Conservation (phyloP, 1,284 basidiomycete genomes). For the Xerocomus minutiporus region DNA sequence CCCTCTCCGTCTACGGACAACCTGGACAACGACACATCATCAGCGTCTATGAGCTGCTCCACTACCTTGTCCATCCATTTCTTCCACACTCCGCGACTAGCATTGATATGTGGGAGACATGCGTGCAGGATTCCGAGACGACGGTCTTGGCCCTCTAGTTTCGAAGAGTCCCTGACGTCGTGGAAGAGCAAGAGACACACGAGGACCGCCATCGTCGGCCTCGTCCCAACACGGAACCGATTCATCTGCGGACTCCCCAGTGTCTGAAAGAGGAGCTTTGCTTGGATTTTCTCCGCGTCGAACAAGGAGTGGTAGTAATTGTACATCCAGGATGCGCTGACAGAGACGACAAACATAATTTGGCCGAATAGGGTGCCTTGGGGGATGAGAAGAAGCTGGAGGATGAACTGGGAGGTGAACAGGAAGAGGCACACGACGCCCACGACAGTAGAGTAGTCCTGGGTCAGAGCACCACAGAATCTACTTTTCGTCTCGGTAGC, state of each 20-base stretch:
- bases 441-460: conserved; percentile 11
- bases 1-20: conserved; percentile 8
- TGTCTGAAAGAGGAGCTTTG: conserved; percentile 15
- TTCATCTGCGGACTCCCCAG: conserved; percentile 14
- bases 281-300: conserved; percentile 25
- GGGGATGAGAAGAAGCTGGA: conserved; percentile 30
- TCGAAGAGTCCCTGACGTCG: conserved; percentile 14
- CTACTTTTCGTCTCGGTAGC: conserved; percentile 6
- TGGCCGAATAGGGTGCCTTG: conserved; percentile 31
- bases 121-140: conserved; percentile 18
- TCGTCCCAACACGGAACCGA: conserved; percentile 19
- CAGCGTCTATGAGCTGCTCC: conserved; percentile 17
- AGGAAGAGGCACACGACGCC: conserved; percentile 21
- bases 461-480: conserved; percentile 4
- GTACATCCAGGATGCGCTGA: conserved; percentile 29
- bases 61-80: conserved; percentile 25
- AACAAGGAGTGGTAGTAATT: conserved; percentile 25
- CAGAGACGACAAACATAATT: conserved; percentile 30
- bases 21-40: conserved; percentile 12
- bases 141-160: conserved; percentile 19
- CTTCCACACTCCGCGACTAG: conserved; percentile 21
- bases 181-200: conserved; percentile 24
- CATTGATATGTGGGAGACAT: conserved; percentile 20
- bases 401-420: conserved; percentile 26
- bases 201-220: conserved; percentile 19